phyloP scores from a whole-genome alignment of 2,329 filamentous ascomycete species.

The Decorospora gaudefroyi region DNA sequence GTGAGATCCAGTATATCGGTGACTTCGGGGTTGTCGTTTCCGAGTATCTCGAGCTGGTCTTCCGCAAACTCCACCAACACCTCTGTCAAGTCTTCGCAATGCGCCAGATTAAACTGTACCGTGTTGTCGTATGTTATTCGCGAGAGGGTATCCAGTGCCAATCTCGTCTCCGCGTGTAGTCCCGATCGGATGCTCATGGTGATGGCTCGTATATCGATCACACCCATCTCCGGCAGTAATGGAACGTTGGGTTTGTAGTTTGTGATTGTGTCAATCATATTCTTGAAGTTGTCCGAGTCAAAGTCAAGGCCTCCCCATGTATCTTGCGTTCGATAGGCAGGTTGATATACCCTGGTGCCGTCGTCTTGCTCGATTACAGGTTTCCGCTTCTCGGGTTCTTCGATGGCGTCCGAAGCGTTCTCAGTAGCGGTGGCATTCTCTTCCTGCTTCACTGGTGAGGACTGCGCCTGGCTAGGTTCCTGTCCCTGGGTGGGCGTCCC shows the following conservation, averaged over 20 bases:
- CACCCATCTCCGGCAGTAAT: conserved; percentile 73
- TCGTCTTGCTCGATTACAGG: conserved; percentile 37
- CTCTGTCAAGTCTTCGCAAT: conserved; percentile 79
- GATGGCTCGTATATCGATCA: conserved; percentile 87
- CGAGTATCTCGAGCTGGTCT: conserved; percentile 81
- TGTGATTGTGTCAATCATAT: conserved; percentile 70
- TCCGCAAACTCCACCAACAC: conserved; percentile 88
- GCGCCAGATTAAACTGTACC: conserved; percentile 41
- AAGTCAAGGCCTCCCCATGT: conserved; percentile 47
- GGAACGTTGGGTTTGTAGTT: conserved; percentile 76
- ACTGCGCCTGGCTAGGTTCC: conserved; percentile 32
- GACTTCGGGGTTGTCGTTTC: conserved; percentile 80
- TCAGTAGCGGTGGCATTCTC: conserved; percentile 23
- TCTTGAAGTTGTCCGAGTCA: conserved; percentile 65
- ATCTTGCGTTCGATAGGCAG: conserved; percentile 33
- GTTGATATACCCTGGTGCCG: conserved; percentile 37
- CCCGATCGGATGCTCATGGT: conserved; percentile 89
- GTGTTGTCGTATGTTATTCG: conserved; percentile 62
- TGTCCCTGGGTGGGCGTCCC: conserved; percentile 42
- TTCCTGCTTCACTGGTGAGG: conserved; percentile 39
- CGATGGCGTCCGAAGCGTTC: conserved; percentile 19
- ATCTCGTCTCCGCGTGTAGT: conserved; percentile 83
- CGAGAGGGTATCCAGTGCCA: conserved; percentile 83
- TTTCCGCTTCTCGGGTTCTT: conserved; percentile 29
- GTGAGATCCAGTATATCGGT: conserved; percentile 83